These are phyloP conservation scores for Flaveria ramosissima DNA, from an alignment of 129 eudicot species.

Conservation along the genomic window DNA sequence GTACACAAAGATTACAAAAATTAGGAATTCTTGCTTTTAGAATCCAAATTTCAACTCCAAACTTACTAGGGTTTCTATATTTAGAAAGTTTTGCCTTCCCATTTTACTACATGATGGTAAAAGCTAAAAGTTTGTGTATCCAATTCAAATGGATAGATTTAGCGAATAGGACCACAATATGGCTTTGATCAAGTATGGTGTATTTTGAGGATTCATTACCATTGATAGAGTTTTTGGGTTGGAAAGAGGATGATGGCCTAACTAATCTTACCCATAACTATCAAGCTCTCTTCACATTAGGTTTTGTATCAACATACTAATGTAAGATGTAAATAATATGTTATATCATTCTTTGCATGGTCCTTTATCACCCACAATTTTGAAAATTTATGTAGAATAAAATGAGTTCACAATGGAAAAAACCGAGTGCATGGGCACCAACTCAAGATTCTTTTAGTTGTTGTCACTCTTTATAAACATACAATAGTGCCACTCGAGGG, in stretches of 20 bases:
- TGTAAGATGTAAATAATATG: constrained; percentile 35
- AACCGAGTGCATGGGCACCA: too few species aligned
- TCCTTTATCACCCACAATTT: constrained; percentile 17
- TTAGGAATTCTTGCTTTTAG: constrained; percentile 37
- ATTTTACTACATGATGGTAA: constrained; percentile 38
- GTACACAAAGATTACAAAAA: constrained; percentile 37
- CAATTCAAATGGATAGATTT: constrained; percentile 38
- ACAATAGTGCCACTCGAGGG: background rate
- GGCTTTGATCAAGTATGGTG: constrained; percentile 51
- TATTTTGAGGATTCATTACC: constrained; percentile 41
- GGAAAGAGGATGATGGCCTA: constrained; percentile 40
- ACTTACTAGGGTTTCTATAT: constrained; percentile 47
- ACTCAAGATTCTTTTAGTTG: background rate
- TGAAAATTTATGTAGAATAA: background rate
- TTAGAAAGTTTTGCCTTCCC: constrained; percentile 33
- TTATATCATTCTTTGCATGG: constrained; percentile 27
- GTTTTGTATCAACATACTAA: constrained; percentile 28
- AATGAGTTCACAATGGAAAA: too few species aligned
- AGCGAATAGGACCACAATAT: constrained; percentile 54
- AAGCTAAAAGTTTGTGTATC: constrained; percentile 37
- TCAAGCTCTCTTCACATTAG: constrained; percentile 27
- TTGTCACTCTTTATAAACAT: too few species aligned
- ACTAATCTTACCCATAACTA: constrained; percentile 43
- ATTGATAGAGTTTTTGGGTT: constrained; percentile 34
- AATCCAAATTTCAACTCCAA: constrained; percentile 29